These are phyloP conservation scores for Populus trichocarpa DNA, from an alignment of 441 rosid genomes.

Conservation along the genomic window DNA sequence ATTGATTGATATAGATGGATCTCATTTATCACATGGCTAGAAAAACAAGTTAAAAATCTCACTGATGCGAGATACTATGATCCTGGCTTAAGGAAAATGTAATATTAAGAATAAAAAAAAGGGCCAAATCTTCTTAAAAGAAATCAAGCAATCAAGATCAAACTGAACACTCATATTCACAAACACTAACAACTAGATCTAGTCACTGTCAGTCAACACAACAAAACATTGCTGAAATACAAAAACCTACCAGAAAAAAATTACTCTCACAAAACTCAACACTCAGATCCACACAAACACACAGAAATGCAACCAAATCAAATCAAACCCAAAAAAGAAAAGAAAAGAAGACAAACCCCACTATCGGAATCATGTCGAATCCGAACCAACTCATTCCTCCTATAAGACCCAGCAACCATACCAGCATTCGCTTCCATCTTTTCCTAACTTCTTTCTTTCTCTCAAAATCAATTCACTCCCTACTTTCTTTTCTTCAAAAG, in stretches of 20 bases:
- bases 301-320: constrained; percentile 14
- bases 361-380: constrained; percentile 92
- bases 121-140: not conserved
- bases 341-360: constrained; percentile 57
- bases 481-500: not conserved
- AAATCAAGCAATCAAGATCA: not conserved
- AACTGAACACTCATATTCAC: not conserved
- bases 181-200: not conserved
- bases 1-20: not conserved
- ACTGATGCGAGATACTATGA: not conserved
- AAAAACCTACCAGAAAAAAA: not conserved
- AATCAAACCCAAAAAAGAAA: not conserved
- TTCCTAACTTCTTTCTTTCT: not conserved
- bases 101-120: not conserved
- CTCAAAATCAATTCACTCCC: not conserved
- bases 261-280: constrained; percentile 5
- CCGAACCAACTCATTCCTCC: constrained; percentile 88
- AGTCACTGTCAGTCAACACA: not conserved
- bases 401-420: constrained; percentile 94
- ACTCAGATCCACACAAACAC: constrained; percentile 35
- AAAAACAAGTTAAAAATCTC: not conserved
- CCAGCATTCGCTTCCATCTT: constrained; percentile 88
- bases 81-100: not conserved
- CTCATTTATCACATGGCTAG: not conserved
- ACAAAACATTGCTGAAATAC: not conserved